Conservation (phyloP, 352 stramenopile species). For the Phytophthora kernoviae region DNA sequence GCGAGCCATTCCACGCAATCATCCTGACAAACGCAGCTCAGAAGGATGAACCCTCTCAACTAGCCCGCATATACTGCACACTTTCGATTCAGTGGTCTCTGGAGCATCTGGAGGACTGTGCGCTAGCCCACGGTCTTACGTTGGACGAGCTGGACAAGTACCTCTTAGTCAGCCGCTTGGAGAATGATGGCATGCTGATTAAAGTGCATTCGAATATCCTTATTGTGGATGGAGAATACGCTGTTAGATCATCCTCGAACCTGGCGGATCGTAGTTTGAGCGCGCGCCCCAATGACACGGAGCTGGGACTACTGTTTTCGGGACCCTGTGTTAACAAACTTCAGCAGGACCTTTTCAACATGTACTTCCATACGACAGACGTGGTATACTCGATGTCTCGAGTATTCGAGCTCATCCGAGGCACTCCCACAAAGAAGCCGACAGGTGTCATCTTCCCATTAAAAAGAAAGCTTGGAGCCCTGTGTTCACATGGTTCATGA, state of each 20-base stretch:
- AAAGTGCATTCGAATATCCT: slow-evolving; percentile 87
- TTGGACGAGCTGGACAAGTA: slow-evolving; percentile 44
- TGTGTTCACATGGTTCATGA: slow-evolving; percentile 79
- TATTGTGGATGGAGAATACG: slow-evolving; percentile 74
- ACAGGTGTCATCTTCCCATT: slow-evolving; percentile 58
- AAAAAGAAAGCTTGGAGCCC: slow-evolving; percentile 65
- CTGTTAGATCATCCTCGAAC: slow-evolving; percentile 75
- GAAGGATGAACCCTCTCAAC: slow-evolving; percentile 75
- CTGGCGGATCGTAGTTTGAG: slow-evolving; percentile 79
- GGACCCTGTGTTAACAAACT: slow-evolving; percentile 46
- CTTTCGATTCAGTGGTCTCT: slow-evolving; percentile 82
- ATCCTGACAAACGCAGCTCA: slow-evolving; percentile 78
- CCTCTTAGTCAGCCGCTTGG: slow-evolving; percentile 55
- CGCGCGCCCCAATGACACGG: slow-evolving; percentile 68
- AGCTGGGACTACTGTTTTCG: slow-evolving; percentile 66
- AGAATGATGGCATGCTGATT: slow-evolving; percentile 52
- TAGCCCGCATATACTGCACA: slow-evolving; percentile 80
- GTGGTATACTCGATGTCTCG: slow-evolving; percentile 37
- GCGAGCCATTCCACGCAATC: slow-evolving; percentile 58
- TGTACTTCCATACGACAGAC: slow-evolving; percentile 56
- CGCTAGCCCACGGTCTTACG: slow-evolving; percentile 47
- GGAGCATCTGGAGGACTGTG: slow-evolving; percentile 65
- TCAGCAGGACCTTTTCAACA: slow-evolving; percentile 71
- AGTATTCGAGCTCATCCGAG: slow-evolving; percentile 29
- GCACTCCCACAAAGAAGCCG: slow-evolving; percentile 7